phyloP scores from a whole-genome alignment of 2,329 filamentous ascomycete genomes.

The Paecilomyces variotii region DNA sequence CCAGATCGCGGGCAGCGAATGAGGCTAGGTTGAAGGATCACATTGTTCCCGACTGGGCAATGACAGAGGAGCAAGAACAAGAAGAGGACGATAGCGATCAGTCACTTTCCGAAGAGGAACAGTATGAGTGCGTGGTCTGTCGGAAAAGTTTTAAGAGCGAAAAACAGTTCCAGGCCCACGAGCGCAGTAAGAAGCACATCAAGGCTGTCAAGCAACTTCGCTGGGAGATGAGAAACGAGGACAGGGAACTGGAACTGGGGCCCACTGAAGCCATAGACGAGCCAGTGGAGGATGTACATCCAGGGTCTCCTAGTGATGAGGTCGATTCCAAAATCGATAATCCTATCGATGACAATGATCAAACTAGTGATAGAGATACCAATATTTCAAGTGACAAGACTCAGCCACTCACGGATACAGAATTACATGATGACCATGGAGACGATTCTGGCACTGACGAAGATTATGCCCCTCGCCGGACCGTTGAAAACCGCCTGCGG shows the following conservation, averaged over 20 bases:
- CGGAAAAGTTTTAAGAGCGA: constrained; percentile 74
- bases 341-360: neutral
- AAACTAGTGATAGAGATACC: neutral
- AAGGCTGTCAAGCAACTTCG: constrained; percentile 77
- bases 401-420: neutral
- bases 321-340: neutral
- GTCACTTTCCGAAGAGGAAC: constrained; percentile 43
- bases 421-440: neutral
- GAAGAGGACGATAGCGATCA: constrained; percentile 43
- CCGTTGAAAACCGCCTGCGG: constrained; percentile 32
- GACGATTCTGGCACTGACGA: constrained; percentile 18
- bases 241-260: constrained; percentile 41
- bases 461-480: constrained; percentile 36
- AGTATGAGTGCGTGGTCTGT: constrained; percentile 57
- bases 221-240: constrained; percentile 75
- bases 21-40: constrained; percentile 60
- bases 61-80: constrained; percentile 45
- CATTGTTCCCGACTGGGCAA: constrained; percentile 68
- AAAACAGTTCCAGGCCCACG: constrained; percentile 82
- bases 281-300: neutral
- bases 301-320: neutral
- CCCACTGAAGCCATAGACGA: neutral
- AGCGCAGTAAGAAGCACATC: constrained; percentile 92
- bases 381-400: neutral
- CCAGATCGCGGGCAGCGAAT: constrained; percentile 72